Conservation (phyloP, 1,284 basidiomycete species). For the Anthracocystis panici-leucophaei region DNA sequence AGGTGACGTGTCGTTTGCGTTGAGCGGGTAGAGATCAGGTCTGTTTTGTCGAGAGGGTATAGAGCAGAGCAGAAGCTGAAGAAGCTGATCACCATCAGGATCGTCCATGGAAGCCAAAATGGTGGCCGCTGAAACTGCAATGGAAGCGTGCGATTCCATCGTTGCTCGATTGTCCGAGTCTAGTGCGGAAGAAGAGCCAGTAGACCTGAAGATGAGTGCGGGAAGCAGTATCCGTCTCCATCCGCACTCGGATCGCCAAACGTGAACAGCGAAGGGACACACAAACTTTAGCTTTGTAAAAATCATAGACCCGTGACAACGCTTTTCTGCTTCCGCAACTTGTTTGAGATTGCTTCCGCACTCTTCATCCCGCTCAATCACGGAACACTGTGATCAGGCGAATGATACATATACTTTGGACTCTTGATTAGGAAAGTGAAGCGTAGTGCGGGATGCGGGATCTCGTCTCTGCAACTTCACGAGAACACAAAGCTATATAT, state of each 20-base stretch:
- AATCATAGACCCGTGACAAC: neutral
- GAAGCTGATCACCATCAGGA: conserved; percentile 12
- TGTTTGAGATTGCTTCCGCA: neutral
- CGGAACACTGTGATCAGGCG: neutral
- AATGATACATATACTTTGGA: neutral
- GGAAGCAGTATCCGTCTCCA: neutral
- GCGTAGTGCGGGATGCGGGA: neutral
- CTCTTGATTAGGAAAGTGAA: neutral
- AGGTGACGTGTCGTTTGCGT: neutral
- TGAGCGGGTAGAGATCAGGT: neutral
- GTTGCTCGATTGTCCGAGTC: neutral
- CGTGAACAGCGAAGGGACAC: too few relatives aligned
- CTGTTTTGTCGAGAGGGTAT: conserved; percentile 19
- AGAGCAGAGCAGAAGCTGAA: conserved; percentile 16
- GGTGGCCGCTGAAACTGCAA: neutral
- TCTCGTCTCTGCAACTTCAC: neutral
- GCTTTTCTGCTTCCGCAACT: conserved; percentile 1
- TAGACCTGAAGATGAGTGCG: neutral
- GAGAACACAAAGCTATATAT: conserved; percentile 11
- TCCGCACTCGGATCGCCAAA: neutral
- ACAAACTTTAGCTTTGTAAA: neutral
- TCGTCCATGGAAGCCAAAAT: neutral
- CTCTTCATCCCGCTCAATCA: neutral
- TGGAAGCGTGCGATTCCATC: conserved; percentile 3
- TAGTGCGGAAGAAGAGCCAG: neutral